Evolutionary conservation across 129 eudicot species (phyloP).

Genomic region (Kitagawia praeruptora): DNA sequence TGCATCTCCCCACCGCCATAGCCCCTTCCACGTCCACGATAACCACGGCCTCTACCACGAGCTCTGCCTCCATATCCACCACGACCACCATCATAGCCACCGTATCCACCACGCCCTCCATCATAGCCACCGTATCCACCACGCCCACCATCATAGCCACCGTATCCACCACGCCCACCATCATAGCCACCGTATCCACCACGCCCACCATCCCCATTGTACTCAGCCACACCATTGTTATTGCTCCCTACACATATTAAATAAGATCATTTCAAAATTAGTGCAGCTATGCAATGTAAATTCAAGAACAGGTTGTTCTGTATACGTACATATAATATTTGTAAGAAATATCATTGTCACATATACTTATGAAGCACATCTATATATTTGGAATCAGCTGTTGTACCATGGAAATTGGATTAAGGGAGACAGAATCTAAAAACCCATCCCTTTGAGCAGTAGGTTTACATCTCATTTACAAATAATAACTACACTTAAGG

Average conservation of each 20-base stretch:
- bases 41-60: slow-evolving; percentile 21
- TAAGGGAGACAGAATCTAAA: no score
- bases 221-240: slow-evolving; percentile 26
- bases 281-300: not conserved
- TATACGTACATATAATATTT: no score
- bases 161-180: slow-evolving; percentile 15
- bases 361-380: no score
- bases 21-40: slow-evolving; percentile 31
- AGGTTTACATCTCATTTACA: no score
- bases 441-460: no score
- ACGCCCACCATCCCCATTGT: slow-evolving; percentile 25
- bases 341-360: no score
- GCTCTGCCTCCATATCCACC: slow-evolving; percentile 17
- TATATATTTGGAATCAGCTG: no score
- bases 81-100: slow-evolving; percentile 21
- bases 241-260: slow-evolving; percentile 12
- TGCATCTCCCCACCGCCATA: slow-evolving; percentile 22
- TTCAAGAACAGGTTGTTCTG: not conserved
- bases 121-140: not conserved
- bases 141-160: not conserved
- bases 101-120: slow-evolving; percentile 17
- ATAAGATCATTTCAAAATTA: not conserved
- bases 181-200: slow-evolving; percentile 24
- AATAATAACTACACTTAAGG: no score
- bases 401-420: no score